A percentile compares a stretch with the other conserved stretches of the same genome.
These are phyloP conservation scores for Ceratobasidium sp. DNA, from an alignment of 1,284 basidiomycete species.

Conservation along the genomic window DNA sequence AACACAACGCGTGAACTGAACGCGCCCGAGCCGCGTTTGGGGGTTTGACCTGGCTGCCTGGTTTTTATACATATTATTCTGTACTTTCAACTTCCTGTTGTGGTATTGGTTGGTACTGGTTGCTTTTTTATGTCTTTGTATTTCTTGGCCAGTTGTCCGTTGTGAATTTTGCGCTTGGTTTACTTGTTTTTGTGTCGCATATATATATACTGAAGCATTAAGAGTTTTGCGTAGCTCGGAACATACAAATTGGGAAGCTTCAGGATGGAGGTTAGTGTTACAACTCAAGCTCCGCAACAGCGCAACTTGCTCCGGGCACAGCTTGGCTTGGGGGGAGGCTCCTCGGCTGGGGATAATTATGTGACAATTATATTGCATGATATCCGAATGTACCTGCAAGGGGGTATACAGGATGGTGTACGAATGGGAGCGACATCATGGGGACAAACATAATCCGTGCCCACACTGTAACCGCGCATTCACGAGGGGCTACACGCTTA, in stretches of 20 bases:
- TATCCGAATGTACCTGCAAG: neutral
- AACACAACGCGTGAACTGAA: no score
- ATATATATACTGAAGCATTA: neutral
- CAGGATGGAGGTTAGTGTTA: neutral
- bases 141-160: neutral
- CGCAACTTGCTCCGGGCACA: constrained; percentile 13
- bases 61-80: no score
- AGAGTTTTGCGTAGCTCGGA: neutral
- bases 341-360: neutral
- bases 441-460: neutral
- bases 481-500: neutral
- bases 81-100: neutral
- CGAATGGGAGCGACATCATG: constrained; percentile 4
- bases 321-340: no score
- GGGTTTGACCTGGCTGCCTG: no score
- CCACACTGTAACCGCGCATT: neutral
- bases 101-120: neutral
- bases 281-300: neutral
- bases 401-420: neutral
- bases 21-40: no score
- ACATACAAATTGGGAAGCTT: neutral
- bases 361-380: constrained; percentile 1
- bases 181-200: neutral
- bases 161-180: neutral
- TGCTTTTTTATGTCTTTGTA: neutral